Evolutionary conservation across 352 stramenopile species (phyloP), one percentile per base, ranked within the genome.

Genomic region (Globisporangium polare): DNA sequence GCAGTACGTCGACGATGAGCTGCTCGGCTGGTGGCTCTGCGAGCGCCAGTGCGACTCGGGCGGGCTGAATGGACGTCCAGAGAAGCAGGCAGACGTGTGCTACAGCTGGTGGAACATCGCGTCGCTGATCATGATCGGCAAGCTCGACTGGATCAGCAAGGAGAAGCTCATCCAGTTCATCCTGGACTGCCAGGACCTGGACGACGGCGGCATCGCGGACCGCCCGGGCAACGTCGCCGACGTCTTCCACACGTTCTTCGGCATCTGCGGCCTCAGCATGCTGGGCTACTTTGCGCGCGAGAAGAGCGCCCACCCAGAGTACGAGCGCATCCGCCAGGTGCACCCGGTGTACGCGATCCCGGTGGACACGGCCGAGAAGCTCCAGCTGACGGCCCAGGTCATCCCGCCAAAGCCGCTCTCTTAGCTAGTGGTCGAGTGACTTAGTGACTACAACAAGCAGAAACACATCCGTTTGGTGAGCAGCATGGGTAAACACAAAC

Each of bases 81-180:
- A 99, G 80, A 99, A 99, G 85, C 97, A 99, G 65, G 95, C 97
- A 0, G 98, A 99, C 75, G 97, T 99, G 46, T 99, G 97, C 75
- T 99, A 99, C 74, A 98, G 91, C 60, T 99, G 97, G 97, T 99
- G 98, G 98, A 98, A 99, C 74, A 89, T 99, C 45, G 96, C 92
- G 60, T 94, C 86, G 33, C 83, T 99, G 43, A 96, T 92, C 37
- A 99, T 99, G 70, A 88, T 98, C 71, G 74, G 83, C 33, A 97
- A 95, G 63, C 74, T 96, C 20, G 83, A 98, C 67, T 99, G 94
- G 91, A 99, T 99, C 67, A 95, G 93, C 72, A 87, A 86, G 56
- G 84, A 94, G 35, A 97, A 95, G 65, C 82, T 99, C 35, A 88
- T 94, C 60, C 63, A 92, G 54, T 98, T 97, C 71, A 98, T 98